These are phyloP conservation scores for Nemania sp. DNA, from an alignment of 2,329 filamentous ascomycete species.

Conservation along the genomic window DNA sequence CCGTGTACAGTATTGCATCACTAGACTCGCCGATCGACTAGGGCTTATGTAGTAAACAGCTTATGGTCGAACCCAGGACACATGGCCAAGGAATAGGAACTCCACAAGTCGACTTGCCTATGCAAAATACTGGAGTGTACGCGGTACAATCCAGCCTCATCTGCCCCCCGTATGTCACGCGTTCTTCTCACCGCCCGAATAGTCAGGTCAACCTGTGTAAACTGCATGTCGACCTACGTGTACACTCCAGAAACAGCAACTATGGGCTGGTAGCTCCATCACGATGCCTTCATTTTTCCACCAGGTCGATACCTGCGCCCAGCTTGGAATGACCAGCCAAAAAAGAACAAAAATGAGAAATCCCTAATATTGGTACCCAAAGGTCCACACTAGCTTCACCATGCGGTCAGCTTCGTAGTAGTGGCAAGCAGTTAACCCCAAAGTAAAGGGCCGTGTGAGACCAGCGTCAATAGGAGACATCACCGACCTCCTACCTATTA, in stretches of 20 bases:
- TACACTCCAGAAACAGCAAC: conserved; percentile 34
- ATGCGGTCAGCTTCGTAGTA: conserved; percentile 24
- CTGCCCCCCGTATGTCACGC: conserved; percentile 35
- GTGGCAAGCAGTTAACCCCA: conserved; percentile 18
- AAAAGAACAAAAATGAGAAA: conserved; percentile 12
- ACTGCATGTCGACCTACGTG: conserved; percentile 43
- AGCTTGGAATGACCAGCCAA: conserved; percentile 17
- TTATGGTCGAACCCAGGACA: conserved; percentile 23
- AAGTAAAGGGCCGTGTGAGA: conserved; percentile 30
- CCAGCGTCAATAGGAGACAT: conserved; percentile 27
- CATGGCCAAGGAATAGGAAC: conserved; percentile 31
- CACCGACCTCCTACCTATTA: conserved; percentile 8
- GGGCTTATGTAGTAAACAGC: conserved; percentile 31
- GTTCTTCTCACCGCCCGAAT: conserved; percentile 39
- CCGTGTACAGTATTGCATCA: conserved; percentile 32
- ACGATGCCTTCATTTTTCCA: conserved; percentile 41
- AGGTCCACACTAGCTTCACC: conserved; percentile 28
- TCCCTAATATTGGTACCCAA: conserved; percentile 33
- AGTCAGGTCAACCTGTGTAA: conserved; percentile 33
- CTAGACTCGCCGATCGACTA: conserved; percentile 39
- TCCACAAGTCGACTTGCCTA: conserved; percentile 33
- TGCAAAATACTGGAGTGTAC: conserved; percentile 24
- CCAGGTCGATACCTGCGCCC: conserved; percentile 20
- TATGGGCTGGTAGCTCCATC: conserved; percentile 37
- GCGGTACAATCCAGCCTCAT: conserved; percentile 37